Evolutionary conservation across 495 filamentous ascomycete species (phyloP).

Genomic region (Trichoderma orchidacearum): DNA sequence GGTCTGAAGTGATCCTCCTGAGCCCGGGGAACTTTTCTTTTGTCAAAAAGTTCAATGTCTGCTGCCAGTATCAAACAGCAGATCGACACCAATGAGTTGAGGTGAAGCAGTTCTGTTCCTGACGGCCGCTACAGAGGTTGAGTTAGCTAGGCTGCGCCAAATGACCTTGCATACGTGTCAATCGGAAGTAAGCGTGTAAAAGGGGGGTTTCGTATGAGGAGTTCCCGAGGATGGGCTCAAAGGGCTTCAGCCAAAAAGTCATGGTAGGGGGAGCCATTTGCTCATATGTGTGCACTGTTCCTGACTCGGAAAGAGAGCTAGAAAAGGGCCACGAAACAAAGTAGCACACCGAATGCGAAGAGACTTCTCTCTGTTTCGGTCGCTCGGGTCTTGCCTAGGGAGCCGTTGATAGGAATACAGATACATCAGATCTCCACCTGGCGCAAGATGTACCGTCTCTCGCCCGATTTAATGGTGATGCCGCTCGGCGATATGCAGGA

Average conservation of each 20-base stretch:
- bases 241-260: not conserved
- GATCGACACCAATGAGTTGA: too few relatives aligned
- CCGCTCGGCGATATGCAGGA: not conserved
- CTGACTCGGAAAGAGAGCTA: not conserved
- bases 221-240: too few relatives aligned
- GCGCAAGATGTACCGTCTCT: too few relatives aligned
- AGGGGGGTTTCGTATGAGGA: too few relatives aligned
- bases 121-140: too few relatives aligned
- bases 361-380: not conserved
- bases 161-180: too few relatives aligned
- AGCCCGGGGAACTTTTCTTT: not conserved
- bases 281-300: not conserved
- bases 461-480: not conserved
- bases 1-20: not conserved
- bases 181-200: too few relatives aligned
- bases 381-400: not conserved
- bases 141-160: too few relatives aligned
- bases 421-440: not conserved
- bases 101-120: too few relatives aligned
- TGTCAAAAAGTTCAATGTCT: too few relatives aligned
- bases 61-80: too few relatives aligned
- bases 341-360: not conserved
- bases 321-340: not conserved
- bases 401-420: not conserved
- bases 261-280: not conserved